Evolutionary conservation across 2,329 filamentous ascomycete species (phyloP).

Genomic region (Spiromastix sp.): DNA sequence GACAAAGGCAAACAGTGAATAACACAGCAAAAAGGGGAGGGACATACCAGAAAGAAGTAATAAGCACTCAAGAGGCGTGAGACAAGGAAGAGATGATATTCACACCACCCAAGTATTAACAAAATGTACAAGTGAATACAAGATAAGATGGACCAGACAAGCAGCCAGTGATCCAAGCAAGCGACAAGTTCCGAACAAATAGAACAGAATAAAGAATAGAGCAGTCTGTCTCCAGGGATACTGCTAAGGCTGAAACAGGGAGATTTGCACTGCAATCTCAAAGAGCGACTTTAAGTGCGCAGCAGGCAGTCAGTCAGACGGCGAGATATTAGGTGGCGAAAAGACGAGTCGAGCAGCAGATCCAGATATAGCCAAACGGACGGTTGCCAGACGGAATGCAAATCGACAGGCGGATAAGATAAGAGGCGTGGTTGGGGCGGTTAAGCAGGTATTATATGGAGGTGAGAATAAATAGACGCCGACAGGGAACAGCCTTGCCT

Average conservation of each 20-base stretch:
- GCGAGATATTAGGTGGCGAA: not conserved
- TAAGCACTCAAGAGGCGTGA: not conserved
- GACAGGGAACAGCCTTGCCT: not conserved
- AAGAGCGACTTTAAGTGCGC: constrained; percentile 5
- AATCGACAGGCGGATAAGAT: too few relatives aligned
- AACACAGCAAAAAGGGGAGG: not conserved
- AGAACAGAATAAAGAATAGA: not conserved
- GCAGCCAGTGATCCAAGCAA: not conserved
- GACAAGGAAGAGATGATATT: not conserved
- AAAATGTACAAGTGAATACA: constrained; percentile 10
- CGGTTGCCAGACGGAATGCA: too few relatives aligned
- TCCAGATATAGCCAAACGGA: not conserved
- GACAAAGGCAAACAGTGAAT: not conserved
- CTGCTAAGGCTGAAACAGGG: not conserved
- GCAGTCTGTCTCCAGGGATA: not conserved
- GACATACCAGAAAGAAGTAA: not conserved
- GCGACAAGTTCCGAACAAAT: not conserved
- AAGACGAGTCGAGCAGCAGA: not conserved
- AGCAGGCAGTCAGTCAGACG: constrained; percentile 1
- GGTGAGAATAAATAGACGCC: not conserved
- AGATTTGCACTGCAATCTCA: constrained; percentile 12
- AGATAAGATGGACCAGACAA: not conserved
- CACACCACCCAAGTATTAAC: constrained; percentile 7
- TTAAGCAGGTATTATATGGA: not conserved
- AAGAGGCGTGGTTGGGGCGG: not conserved